phyloP scores from a whole-genome alignment of 306 rosid genomes.

The Trifolium fragiferum region DNA sequence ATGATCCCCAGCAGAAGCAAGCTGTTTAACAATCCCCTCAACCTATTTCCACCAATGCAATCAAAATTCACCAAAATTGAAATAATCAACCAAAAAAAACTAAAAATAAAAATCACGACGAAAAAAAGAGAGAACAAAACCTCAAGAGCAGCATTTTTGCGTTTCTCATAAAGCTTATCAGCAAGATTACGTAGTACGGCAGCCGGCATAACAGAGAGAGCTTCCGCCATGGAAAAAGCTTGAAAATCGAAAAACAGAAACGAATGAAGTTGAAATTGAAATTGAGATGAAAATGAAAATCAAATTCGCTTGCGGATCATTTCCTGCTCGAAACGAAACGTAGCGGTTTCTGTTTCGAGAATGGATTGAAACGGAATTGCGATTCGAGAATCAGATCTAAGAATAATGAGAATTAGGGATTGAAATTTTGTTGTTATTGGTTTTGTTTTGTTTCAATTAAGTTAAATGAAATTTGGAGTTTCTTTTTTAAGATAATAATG shows the following conservation, averaged over 20 bases:
- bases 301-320: slow-evolving; percentile 45
- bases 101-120: background rate
- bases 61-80: slow-evolving; percentile 36
- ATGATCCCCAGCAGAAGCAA: slow-evolving; percentile 72
- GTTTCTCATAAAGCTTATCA: slow-evolving; percentile 94
- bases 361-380: slow-evolving; percentile 30
- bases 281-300: background rate
- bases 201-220: slow-evolving; percentile 64
- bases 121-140: slow-evolving; percentile 41
- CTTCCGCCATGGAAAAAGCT: slow-evolving; percentile 70
- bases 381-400: slow-evolving; percentile 39
- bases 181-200: slow-evolving; percentile 83
- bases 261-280: background rate
- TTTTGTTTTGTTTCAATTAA: background rate
- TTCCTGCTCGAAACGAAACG: slow-evolving; percentile 41
- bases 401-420: background rate
- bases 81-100: background rate
- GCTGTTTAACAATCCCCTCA: slow-evolving; percentile 91
- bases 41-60: slow-evolving; percentile 52
- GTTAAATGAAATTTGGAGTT: slow-evolving; percentile 16
- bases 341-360: background rate
- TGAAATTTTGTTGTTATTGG: background rate
- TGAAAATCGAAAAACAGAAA: background rate
- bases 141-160: slow-evolving; percentile 98
- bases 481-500: background rate